Evolutionary conservation across 495 filamentous ascomycete species (phyloP), one percentile per base, ranked within the genome.

Genomic region (Cairneyella variabilis): DNA sequence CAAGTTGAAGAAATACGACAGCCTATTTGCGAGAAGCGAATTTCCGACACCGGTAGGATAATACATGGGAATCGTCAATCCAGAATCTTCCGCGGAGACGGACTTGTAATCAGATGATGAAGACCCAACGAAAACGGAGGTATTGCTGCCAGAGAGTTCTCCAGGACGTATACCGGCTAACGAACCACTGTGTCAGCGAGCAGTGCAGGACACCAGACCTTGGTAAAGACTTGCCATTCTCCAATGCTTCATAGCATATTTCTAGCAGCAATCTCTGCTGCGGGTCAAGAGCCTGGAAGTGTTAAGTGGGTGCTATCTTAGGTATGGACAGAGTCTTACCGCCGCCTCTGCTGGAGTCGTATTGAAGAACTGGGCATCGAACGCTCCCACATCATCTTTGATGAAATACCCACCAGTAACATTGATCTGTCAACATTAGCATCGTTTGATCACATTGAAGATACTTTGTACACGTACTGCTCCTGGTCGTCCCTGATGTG

Each of bases 291-390:
- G 74, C 73, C 36, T 68, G 18, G 10, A 14, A 47, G 21, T 20
- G 6, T 7, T 18, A 22, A 21, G 3, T 22, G 30, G 30, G 7
- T 34, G 14, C 30, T 34, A 7, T 14, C 14, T 14, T 34, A 34
- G 30, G 30, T 7, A 34, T 34, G 14, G n/a, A n/a, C n/a, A n/a
- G n/a, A n/a, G n/a, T n/a, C 37, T 36, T 30, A 36, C 46, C 14
- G 28, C 20, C 23, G 46, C 46, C n/a, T 36, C 30, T 12, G 16
- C 30, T 20, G 16, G 10, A 17, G 12, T 20, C 75, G 71, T 30
- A 68, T 75, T 14, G 81, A 69, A 85, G 56, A 86, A 80, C 9
- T 64, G 55, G 40, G 76, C 70, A 49, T 84, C 80, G 23, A 52
- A 52, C 2, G 64, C 56, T n/a, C 66, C 68, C 11, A 76, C 58